Percentiles rank a stretch among this genome's conserved stretches.
Conservation (phyloP, 148 eudicot genomes). For the Rhododendron mucronatum region DNA sequence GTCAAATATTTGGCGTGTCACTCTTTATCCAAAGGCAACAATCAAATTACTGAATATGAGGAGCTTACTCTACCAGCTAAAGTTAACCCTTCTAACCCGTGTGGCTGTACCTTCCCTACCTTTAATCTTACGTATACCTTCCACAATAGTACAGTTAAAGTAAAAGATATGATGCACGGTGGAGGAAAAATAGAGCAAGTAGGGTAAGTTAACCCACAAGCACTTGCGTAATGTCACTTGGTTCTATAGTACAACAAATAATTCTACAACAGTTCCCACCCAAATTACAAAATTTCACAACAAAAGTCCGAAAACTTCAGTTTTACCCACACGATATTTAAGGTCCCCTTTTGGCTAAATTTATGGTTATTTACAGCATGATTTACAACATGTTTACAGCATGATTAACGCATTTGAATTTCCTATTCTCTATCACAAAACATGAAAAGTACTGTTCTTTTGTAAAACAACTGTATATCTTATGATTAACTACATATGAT, state of each 20-base stretch:
- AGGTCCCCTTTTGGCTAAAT: not conserved
- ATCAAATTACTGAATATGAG: too few species aligned
- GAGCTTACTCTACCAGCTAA: too few species aligned
- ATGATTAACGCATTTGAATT: not conserved
- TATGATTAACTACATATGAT: not conserved
- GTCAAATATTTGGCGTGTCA: not conserved
- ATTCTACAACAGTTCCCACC: not conserved
- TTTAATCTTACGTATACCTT: too few species aligned
- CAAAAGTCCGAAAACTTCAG: not conserved
- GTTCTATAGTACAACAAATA: not conserved
- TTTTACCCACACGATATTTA: not conserved
- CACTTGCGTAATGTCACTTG: not conserved
- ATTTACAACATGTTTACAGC: not conserved
- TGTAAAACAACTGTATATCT: not conserved
- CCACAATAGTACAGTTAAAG: too few species aligned
- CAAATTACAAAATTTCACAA: not conserved
- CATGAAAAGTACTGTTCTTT: not conserved
- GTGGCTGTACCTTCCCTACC: too few species aligned
- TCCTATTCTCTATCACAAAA: not conserved
- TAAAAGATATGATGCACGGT: not conserved
- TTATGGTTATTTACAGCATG: not conserved
- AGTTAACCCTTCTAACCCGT: too few species aligned
- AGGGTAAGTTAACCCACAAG: not conserved
- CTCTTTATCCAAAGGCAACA: too few species aligned
- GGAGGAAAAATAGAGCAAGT: not conserved